Percentiles rank a stretch among this genome's conserved stretches.
phyloP scores from a whole-genome alignment of 495 filamentous ascomycete genomes.

The Podospora australis region DNA sequence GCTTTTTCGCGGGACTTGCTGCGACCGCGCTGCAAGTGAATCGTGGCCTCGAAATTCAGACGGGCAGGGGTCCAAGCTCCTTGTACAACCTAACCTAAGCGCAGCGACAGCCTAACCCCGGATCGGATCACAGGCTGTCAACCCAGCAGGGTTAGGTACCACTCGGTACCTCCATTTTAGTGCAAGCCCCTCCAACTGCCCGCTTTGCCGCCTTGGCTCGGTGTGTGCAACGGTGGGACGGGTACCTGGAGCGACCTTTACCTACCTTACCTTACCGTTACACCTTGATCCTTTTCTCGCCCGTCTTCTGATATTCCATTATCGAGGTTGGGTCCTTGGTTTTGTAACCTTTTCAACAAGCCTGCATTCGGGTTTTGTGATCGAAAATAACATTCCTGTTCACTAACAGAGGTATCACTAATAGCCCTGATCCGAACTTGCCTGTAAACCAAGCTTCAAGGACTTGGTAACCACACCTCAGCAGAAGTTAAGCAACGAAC shows the following conservation, averaged over 20 bases:
- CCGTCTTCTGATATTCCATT: no score
- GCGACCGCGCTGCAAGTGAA: conserved; percentile 16
- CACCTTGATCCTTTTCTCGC: no score
- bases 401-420: no score
- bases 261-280: no score
- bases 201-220: background rate
- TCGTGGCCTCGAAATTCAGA: conserved; percentile 34
- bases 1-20: conserved; percentile 8
- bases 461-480: no score
- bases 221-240: background rate
- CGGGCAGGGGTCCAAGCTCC: conserved; percentile 24
- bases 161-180: background rate
- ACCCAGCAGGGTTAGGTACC: background rate
- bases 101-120: conserved; percentile 11
- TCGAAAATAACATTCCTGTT: no score
- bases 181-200: conserved; percentile 1
- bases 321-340: background rate
- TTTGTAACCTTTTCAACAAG: background rate
- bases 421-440: no score
- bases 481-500: no score
- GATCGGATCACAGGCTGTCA: no score
- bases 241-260: background rate
- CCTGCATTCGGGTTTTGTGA: background rate
- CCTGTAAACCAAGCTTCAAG: no score
- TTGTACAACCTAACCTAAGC: background rate